Conservation (phyloP, 306 rosid genomes). For the Quercus parvula region DNA sequence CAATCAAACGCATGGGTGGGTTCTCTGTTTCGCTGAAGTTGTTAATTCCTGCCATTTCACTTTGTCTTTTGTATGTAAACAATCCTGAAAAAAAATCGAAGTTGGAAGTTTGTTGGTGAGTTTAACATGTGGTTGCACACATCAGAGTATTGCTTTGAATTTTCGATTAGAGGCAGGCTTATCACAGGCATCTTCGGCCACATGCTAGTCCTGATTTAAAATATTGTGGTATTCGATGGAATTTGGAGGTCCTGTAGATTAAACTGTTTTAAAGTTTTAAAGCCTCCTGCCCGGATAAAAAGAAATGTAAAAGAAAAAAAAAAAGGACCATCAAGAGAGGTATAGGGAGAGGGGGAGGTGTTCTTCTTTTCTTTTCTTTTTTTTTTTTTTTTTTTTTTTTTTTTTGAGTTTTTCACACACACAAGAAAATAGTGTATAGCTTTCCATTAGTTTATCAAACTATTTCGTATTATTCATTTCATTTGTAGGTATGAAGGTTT, state of each 20-base stretch:
- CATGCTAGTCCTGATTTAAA: neutral
- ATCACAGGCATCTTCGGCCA: neutral
- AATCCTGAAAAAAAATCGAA: neutral
- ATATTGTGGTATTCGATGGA: neutral
- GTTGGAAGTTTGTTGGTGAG: neutral
- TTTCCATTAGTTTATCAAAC: neutral
- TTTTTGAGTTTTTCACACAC: neutral
- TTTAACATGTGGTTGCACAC: neutral
- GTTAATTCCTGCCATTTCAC: neutral
- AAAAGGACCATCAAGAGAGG: neutral
- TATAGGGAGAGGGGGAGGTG: neutral
- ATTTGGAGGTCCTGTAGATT: neutral
- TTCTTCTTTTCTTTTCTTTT: neutral
- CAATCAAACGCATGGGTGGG: neutral
- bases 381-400: too few relatives aligned
- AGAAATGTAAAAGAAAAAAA: neutral
- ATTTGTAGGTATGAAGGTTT: conserved; percentile 75
- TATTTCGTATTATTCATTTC: conserved; percentile 10
- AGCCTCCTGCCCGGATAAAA: neutral
- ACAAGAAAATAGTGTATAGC: neutral
- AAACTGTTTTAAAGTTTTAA: neutral
- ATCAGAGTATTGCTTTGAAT: neutral
- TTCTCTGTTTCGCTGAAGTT: neutral
- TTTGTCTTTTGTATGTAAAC: neutral
- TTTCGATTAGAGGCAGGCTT: neutral